These are phyloP conservation scores for Microcos paniculata DNA, from an alignment of 345 rosid species.

Conservation along the genomic window DNA sequence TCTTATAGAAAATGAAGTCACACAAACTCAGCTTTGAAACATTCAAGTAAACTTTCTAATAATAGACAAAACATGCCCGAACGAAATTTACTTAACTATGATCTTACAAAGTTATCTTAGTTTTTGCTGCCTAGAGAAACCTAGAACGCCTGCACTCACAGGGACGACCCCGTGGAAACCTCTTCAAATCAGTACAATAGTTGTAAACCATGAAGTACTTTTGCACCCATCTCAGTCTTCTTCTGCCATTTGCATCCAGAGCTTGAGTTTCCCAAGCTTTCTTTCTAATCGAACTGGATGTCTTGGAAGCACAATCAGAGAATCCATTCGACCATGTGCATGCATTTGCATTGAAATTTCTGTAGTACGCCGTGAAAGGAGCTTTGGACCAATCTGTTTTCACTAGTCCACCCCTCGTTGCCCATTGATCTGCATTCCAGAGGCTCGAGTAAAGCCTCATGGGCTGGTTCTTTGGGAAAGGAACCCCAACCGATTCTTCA, in stretches of 20 bases:
- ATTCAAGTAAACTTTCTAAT: background rate
- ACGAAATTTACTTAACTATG: background rate
- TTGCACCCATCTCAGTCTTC: constrained; percentile 52
- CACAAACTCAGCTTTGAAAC: background rate
- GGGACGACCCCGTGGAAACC: constrained; percentile 43
- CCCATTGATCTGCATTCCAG: constrained; percentile 64
- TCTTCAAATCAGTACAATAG: constrained; percentile 45
- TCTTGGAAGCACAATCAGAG: constrained; percentile 25
- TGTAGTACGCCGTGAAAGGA: constrained; percentile 47
- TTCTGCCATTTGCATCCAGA: constrained; percentile 24
- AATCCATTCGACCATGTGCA: constrained; percentile 33
- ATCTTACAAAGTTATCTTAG: background rate
- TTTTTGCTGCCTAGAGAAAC: constrained; percentile 7
- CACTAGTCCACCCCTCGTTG: constrained; percentile 54
- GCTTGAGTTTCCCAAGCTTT: constrained; percentile 33
- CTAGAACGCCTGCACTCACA: constrained; percentile 32
- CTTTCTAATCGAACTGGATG: background rate
- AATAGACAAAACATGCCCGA: background rate
- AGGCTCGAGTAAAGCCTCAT: constrained; percentile 60
- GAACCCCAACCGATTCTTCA: constrained; percentile 42
- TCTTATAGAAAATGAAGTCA: background rate
- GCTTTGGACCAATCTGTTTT: constrained; percentile 56
- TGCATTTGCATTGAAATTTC: constrained; percentile 32
- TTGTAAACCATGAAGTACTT: constrained; percentile 52
- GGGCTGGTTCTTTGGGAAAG: constrained; percentile 45